phyloP scores from a whole-genome alignment of 2,329 filamentous ascomycete genomes.

The Magnaporthiopsis poae region DNA sequence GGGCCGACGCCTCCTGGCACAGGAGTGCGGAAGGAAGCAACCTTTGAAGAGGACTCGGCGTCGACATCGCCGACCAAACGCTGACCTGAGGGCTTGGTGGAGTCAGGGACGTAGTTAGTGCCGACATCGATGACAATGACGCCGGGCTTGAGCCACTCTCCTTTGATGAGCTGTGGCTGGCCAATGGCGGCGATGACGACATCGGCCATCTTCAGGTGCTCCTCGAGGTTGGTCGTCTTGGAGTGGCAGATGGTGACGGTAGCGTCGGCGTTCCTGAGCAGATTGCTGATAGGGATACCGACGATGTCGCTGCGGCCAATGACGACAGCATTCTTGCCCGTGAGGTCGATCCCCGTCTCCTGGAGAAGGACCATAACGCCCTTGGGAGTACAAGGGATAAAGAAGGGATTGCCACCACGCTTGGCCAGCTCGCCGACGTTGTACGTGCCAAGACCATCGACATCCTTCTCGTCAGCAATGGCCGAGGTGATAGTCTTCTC shows the following conservation, averaged over 20 bases:
- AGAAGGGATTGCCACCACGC: constrained; percentile 78
- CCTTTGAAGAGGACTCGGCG: constrained; percentile 70
- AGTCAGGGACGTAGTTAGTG: constrained; percentile 87
- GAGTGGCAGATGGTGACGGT: constrained; percentile 96
- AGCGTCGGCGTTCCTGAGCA: constrained; percentile 89
- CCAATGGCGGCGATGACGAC: constrained; percentile 89
- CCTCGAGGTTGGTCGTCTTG: constrained; percentile 63
- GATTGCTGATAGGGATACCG: constrained; percentile 88
- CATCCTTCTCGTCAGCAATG: constrained; percentile 89
- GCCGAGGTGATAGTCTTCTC: constrained; percentile 85
- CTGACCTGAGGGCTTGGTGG: constrained; percentile 82
- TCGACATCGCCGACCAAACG: constrained; percentile 92
- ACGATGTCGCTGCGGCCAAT: constrained; percentile 94
- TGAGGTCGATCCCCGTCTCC: constrained; percentile 71
- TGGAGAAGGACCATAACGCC: constrained; percentile 88
- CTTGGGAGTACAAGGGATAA: constrained; percentile 91
- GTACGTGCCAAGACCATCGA: constrained; percentile 85
- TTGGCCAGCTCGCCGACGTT: constrained; percentile 98
- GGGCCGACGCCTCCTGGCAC: constrained; percentile 94
- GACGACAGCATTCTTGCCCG: constrained; percentile 88
- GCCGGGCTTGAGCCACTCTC: constrained; percentile 88
- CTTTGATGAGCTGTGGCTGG: constrained; percentile 76
- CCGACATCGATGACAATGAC: constrained; percentile 96
- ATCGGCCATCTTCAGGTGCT: constrained; percentile 73
- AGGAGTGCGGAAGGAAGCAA: constrained; percentile 88